phyloP scores from a whole-genome alignment of 2,329 filamentous ascomycete species.

The Nigrograna mackinnonii region DNA sequence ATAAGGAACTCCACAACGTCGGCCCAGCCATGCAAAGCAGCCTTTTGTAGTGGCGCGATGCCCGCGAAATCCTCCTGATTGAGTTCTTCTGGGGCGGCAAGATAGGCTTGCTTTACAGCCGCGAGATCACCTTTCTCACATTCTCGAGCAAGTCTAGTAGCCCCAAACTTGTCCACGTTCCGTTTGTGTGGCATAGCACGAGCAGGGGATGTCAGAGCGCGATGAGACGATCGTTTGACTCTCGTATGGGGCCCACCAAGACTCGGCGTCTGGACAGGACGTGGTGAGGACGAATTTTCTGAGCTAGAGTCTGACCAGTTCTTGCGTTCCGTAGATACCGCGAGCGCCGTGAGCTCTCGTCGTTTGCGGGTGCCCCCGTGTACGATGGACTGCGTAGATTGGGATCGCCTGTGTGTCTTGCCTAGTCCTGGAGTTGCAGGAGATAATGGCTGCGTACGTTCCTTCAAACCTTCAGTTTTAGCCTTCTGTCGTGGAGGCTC shows the following conservation, averaged over 20 bases:
- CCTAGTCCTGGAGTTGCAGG: constrained; percentile 36
- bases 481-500: constrained; percentile 45
- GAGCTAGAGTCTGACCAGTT: constrained; percentile 41
- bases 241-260: constrained; percentile 50
- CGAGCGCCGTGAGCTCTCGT: constrained; percentile 33
- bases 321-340: constrained; percentile 31
- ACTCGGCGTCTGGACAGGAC: constrained; percentile 31
- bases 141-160: constrained; percentile 86
- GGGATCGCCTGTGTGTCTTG: constrained; percentile 41
- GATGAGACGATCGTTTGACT: constrained; percentile 64
- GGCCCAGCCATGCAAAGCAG: constrained; percentile 81
- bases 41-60: constrained; percentile 95
- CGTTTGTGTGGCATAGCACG: constrained; percentile 76
- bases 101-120: constrained; percentile 71
- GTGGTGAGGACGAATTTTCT: constrained; percentile 40
- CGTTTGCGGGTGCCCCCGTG: constrained; percentile 36
- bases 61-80: constrained; percentile 91
- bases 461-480: constrained; percentile 39
- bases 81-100: constrained; percentile 82
- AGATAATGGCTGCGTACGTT: constrained; percentile 34
- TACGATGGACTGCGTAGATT: constrained; percentile 39
- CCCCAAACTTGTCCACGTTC: constrained; percentile 87
- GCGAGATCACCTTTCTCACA: constrained; percentile 86
- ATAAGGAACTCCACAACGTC: constrained; percentile 88
- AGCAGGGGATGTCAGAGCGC: constrained; percentile 54